Percentiles rank a stretch among this genome's conserved stretches.
Conservation (phyloP, 768 basidiomycete species). For the Psilocybe tampanensis region DNA sequence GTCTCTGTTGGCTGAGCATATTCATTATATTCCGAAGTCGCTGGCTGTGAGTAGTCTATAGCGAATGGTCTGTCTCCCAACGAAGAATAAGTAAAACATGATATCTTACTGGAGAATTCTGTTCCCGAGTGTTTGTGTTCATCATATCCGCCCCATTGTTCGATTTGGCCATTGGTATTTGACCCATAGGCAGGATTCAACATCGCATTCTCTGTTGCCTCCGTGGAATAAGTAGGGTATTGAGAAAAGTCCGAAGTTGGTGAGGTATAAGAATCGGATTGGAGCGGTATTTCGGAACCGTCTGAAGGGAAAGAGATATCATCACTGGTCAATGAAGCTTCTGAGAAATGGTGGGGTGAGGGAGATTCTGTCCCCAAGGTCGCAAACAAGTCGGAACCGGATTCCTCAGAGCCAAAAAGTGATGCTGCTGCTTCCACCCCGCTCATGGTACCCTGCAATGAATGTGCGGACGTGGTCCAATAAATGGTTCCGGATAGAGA, state of each 20-base stretch:
- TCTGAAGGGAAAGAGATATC: constrained; percentile 2
- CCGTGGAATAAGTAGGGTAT: constrained; percentile 2
- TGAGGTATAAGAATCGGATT: constrained; percentile 2
- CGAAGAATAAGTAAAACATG: neutral
- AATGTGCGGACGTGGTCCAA: neutral
- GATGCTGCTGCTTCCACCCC: constrained; percentile 79
- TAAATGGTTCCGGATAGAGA: neutral
- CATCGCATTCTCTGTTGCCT: neutral
- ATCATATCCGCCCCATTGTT: constrained; percentile 4
- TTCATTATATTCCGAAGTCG: neutral
- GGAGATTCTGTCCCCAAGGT: constrained; percentile 46
- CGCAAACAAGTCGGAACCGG: constrained; percentile 65
- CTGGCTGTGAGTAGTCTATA: neutral
- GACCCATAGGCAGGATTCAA: neutral
- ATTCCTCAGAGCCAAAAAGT: constrained; percentile 73
- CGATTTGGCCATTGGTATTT: constrained; percentile 1
- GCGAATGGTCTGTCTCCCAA: neutral
- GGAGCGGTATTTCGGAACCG: constrained; percentile 7
- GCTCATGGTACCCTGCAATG: constrained; percentile 46
- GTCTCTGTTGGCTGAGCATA: constrained; percentile 2
- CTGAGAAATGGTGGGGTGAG: constrained; percentile 11
- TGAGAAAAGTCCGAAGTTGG: constrained; percentile 1
- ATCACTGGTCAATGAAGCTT: constrained; percentile 15
- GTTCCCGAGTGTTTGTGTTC: neutral
- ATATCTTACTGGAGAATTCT: constrained; percentile 8